Evolutionary conservation across 2,329 filamentous ascomycete genomes (phyloP), one percentile per base, ranked within the genome.

Genomic region (Penicillium sclerotigenum): DNA sequence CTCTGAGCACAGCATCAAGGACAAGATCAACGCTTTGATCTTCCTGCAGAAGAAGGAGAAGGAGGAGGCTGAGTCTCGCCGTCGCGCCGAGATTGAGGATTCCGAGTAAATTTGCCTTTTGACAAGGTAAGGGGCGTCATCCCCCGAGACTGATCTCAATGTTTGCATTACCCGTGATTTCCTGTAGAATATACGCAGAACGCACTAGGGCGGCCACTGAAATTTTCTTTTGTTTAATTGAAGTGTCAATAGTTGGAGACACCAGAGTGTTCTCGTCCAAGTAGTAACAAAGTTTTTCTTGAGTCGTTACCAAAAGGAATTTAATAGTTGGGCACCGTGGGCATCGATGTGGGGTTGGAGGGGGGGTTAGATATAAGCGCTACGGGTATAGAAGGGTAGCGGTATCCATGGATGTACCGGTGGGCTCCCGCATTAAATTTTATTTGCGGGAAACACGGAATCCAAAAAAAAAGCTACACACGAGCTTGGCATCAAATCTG

Each of bases 11-110:
- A 73, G 64, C 55, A 67, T 76, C 61, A 65, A 64, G 40, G 80
- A 84, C 64, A 78, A 80, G 67, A 76, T 86, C 64, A 78, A 77
- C 67, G 77, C 79, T 38, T 74, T 86, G 59, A 74, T 81, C 58
- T 77, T 73, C 65, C 65, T 74, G 60, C 73, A 78, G 69, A 70
- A 75, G 67, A 76, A 77, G 65, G 73, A 78, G 65, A 68, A 79
- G 67, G 76, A 75, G 64, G 71, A 77, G 67, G 71, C 68, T 47
- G 73, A 79, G 60, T 67, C 67, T 43, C 73, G 71, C 56, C 66
- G 65, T 59, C 63, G 65, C 59, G 69, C 66, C 46, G 68, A 67
- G 65, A 53, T 65, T 38, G 62, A 62, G 61, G 67, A 69, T 29
- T 65, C 67, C 37, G 72, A 73, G 66, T 73, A 73, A 70, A 67